These are phyloP conservation scores for Lepiota brunneoincarnata DNA, from an alignment of 768 basidiomycete genomes.

Conservation along the genomic window DNA sequence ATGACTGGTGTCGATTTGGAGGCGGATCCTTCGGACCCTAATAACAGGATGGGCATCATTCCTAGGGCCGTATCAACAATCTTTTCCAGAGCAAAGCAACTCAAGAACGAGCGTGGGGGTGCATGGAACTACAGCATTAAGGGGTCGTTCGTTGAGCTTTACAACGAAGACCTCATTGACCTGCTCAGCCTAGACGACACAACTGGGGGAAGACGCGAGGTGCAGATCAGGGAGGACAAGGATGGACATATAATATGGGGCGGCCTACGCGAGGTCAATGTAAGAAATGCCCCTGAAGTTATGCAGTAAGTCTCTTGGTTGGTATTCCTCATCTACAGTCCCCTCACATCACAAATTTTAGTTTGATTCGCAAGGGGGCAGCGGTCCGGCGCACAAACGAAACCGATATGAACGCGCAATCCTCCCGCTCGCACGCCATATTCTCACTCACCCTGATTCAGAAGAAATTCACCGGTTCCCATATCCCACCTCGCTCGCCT, in stretches of 20 bases:
- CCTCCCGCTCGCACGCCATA: conserved; percentile 97
- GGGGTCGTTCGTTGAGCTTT: conserved; percentile 95
- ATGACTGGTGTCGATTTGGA: conserved; percentile 97
- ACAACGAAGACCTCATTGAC: conserved; percentile 99
- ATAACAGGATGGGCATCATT: conserved; percentile 91
- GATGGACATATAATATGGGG: conserved; percentile 97
- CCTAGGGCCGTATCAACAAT: conserved; percentile 90
- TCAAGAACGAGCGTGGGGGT: conserved; percentile 71
- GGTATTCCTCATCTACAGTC: conserved; percentile 1
- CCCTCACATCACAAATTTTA: conserved; percentile 26
- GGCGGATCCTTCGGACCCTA: conserved; percentile 76
- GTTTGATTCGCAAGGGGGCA: conserved; percentile 86
- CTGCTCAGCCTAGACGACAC: conserved; percentile 75
- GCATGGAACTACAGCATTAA: conserved; percentile 80
- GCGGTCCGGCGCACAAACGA: conserved; percentile 92
- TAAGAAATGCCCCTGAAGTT: conserved; percentile 82
- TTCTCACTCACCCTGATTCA: conserved; percentile 95
- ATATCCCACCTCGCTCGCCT: conserved; percentile 67
- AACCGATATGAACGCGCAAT: conserved; percentile 99
- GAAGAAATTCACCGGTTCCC: conserved; percentile 77
- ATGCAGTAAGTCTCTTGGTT: conserved; percentile 69
- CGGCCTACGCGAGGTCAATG: conserved; percentile 88
- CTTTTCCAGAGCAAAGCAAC: conserved; percentile 73
- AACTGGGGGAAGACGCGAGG: conserved; percentile 69
- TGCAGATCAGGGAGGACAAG: conserved; percentile 96